Conservation (phyloP, 306 rosid genomes). For the Malus orientalis region DNA sequence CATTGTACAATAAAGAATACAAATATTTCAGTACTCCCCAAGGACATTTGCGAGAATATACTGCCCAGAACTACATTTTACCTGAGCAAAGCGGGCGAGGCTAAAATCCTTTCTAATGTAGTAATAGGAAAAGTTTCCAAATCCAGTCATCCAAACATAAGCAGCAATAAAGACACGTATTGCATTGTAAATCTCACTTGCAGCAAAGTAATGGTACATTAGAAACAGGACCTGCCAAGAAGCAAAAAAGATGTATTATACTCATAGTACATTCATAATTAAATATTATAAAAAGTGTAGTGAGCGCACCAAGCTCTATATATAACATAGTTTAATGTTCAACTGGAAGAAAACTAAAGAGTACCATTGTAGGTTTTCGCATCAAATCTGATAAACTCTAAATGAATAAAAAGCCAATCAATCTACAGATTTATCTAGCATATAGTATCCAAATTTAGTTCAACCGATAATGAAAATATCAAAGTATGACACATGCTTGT, state of each 20-base stretch:
- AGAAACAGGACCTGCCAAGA: conserved; percentile 78
- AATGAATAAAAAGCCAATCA: background rate
- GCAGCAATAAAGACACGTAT: conserved; percentile 96
- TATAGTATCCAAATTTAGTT: background rate
- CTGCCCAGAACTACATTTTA: conserved; percentile 19
- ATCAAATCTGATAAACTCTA: background rate
- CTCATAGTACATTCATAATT: background rate
- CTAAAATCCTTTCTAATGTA: conserved; percentile 93
- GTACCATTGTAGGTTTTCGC: background rate
- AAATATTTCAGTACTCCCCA: background rate
- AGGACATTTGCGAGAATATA: background rate
- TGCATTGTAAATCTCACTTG: conserved; percentile 92
- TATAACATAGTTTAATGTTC: background rate
- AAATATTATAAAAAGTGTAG: background rate
- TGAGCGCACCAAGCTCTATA: background rate
- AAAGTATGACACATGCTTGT: background rate
- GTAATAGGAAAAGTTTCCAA: conserved; percentile 97
- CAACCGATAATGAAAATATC: background rate
- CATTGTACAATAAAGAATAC: conserved; percentile 14
- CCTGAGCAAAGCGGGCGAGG: conserved; percentile 92
- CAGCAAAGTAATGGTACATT: conserved; percentile 97
- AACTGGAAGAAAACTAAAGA: background rate
- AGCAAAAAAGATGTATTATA: background rate
- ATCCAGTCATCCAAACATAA: conserved; percentile 99
- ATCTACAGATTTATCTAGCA: background rate